Evolutionary conservation across 225 moss, liverwort and hornwort species (phyloP).

Genomic region (Physcomitrium patens): DNA sequence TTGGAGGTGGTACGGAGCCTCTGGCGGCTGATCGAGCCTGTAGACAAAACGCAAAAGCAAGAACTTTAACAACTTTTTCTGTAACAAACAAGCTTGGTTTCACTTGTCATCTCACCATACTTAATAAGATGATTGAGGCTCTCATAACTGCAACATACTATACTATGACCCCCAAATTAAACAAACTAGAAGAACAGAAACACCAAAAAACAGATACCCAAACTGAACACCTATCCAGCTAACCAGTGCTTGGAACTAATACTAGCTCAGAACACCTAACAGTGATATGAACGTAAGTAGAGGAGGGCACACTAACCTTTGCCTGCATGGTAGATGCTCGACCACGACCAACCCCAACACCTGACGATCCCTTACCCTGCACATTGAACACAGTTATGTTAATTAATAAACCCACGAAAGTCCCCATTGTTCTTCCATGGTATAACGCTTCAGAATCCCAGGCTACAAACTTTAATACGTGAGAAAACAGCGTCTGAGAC

Average conservation of each 20-base stretch:
- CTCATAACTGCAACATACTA: neutral
- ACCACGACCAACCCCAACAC: slow-evolving; percentile 64
- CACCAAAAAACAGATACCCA: neutral
- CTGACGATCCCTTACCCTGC: slow-evolving; percentile 67
- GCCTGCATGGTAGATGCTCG: slow-evolving; percentile 63
- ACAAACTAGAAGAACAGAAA: slow-evolving; percentile 2
- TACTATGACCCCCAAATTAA: neutral
- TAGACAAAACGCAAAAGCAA: slow-evolving; percentile 10
- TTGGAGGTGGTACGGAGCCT: slow-evolving; percentile 61
- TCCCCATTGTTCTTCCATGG: neutral
- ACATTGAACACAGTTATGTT: slow-evolving; percentile 11
- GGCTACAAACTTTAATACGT: neutral
- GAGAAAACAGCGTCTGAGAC: neutral
- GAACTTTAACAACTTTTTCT: slow-evolving; percentile 1
- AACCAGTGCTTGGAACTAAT: too few relatives aligned
- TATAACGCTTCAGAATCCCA: neutral
- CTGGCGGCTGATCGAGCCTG: slow-evolving; percentile 68
- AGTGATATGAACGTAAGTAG: neutral
- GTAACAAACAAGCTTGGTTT: neutral
- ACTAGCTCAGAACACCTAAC: neutral
- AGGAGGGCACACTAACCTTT: slow-evolving; percentile 45
- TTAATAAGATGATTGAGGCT: neutral
- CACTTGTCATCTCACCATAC: neutral
- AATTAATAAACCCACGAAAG: slow-evolving; percentile 16
- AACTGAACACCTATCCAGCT: too few relatives aligned